Percentiles rank a stretch among this genome's conserved stretches.
Evolutionary conservation across 257 asterid genomes (phyloP).

Genomic region (Eustoma russellianum): DNA sequence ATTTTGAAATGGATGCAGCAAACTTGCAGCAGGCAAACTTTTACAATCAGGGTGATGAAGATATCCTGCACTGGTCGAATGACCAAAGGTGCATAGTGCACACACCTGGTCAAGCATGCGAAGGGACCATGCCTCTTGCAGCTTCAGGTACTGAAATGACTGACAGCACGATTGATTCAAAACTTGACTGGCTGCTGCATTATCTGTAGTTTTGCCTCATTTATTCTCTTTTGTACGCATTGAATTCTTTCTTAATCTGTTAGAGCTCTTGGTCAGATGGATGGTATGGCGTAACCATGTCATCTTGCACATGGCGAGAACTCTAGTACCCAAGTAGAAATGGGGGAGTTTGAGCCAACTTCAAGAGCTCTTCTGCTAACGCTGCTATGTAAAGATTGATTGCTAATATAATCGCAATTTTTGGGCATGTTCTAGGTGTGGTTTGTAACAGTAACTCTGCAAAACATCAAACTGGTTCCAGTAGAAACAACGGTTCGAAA

Average conservation of each 20-base stretch:
- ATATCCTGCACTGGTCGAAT: conserved; percentile 34
- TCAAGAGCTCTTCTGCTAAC: conserved; percentile 59
- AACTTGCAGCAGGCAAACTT: conserved; percentile 33
- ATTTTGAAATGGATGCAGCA: conserved; percentile 11
- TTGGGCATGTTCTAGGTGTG: conserved; percentile 58
- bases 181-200: conserved; percentile 23
- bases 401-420: conserved; percentile 44
- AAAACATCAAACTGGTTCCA: conserved; percentile 39
- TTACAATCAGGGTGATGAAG: conserved; percentile 22
- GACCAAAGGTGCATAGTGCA: conserved; percentile 34
- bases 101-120: conserved; percentile 30
- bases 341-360: conserved; percentile 91
- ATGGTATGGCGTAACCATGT: conserved; percentile 37
- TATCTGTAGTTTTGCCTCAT: conserved; percentile 15
- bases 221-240: conserved; percentile 8
- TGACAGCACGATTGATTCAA: conserved; percentile 18
- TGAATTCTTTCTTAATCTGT: conserved; percentile 25
- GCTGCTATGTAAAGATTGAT: conserved; percentile 19
- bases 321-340: conserved; percentile 84
- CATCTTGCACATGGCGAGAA: conserved; percentile 50
- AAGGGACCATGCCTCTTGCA: conserved; percentile 26
- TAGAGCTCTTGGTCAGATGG: conserved; percentile 83
- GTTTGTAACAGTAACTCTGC: conserved; percentile 28
- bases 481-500: conserved; percentile 28
- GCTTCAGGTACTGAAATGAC: conserved; percentile 61